Base-by-base conservation (phyloP, 495 filamentous ascomycete species). In the Venustampulla echinocandica region DNA sequence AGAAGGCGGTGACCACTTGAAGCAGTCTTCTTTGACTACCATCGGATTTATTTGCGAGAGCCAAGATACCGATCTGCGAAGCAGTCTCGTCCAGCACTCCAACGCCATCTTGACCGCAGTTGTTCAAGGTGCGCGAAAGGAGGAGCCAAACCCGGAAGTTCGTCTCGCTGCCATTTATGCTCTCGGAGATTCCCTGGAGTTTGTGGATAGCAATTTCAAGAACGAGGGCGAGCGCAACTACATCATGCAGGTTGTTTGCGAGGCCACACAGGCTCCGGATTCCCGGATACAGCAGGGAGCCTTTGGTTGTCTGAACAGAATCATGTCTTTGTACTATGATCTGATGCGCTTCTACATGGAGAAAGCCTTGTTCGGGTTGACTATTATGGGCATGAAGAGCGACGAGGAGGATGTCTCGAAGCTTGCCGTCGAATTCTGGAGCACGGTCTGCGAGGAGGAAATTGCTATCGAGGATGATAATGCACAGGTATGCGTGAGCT, bases 281-380 rank as follows among this genome's bases (percentile, higher is more conserved):
- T 75, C 75, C 45, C 79, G 88, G 57, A 90, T 97, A 67, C 90
- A 96, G 61, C 86, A 93, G 55, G 89, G 86, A 48, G 87, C 93
- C 11, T 98, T 94, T 60, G 92, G 90, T 46, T 98, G 93, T 61
- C 66, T 98, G 59, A 97, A 97, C 77, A 79, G 90, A 58, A 95
- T 98, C 63, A 98, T 98, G 92, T 85, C 74, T 47, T 73, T 95
- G 30, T 97, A 98, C 70, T 98, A 98, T 63, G 92, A 97, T 58
- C 90, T 95, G 71, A 98, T 98, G 92, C 79, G 88, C 57, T 97
- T 94, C 70, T 98, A 98, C 72, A 98, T 98, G 92, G 93, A 98
- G 76, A 97, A 96, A 76, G 92, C 92, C 36, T 73, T 98, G 28
- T 98, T 97, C 63, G 92, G 93, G 36, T 75, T 98, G 11, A 98